Conservation (phyloP, 345 rosid genomes). For the Xanthoceras sorbifolium region DNA sequence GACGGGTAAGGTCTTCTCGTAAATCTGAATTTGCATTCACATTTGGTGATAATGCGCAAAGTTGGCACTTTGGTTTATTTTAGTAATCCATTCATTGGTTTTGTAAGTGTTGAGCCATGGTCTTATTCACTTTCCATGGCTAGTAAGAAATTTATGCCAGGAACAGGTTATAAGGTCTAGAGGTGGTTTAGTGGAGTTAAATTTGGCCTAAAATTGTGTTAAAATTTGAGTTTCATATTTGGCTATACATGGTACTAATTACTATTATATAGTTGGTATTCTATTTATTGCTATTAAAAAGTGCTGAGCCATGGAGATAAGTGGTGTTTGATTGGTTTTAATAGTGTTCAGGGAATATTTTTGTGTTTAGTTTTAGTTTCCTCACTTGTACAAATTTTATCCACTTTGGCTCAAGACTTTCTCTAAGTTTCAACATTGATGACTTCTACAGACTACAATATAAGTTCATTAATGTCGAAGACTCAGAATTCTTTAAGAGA, state of each 20-base stretch:
- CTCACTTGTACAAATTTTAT: not conserved
- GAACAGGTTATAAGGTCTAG: not conserved
- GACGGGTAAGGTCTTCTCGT: not conserved
- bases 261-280: not conserved
- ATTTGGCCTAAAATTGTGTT: not conserved
- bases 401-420: not conserved
- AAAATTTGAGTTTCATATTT: too few species aligned
- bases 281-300: not conserved
- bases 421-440: not conserved
- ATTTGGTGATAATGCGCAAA: not conserved
- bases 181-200: conserved; percentile 3
- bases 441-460: not conserved
- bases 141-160: not conserved
- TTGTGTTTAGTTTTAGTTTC: not conserved
- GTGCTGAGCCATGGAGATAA: not conserved
- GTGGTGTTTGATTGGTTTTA: not conserved
- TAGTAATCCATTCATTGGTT: not conserved
- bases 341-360: not conserved
- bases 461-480: not conserved
- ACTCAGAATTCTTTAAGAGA: too few species aligned
- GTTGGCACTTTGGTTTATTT: not conserved
- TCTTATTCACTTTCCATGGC: too few species aligned
- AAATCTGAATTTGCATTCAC: not conserved
- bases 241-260: not conserved
- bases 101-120: not conserved